Evolutionary conservation across 2,329 filamentous ascomycete species (phyloP).

Genomic region (Ophiocordyceps sinensis): DNA sequence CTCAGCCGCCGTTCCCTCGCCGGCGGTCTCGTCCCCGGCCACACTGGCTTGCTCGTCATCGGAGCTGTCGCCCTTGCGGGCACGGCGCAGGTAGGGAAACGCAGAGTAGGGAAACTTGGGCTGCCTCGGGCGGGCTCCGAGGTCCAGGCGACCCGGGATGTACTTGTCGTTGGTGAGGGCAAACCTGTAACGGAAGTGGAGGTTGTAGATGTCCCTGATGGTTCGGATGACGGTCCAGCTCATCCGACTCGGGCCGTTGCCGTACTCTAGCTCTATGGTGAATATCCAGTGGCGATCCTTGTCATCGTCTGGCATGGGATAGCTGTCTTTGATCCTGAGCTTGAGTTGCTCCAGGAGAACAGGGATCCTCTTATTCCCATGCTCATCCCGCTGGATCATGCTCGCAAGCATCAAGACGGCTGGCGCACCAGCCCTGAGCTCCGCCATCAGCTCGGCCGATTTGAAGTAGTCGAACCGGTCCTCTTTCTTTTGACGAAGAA

Average conservation of each 20-base stretch:
- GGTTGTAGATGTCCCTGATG: slow-evolving; percentile 76
- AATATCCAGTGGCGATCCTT: slow-evolving; percentile 69
- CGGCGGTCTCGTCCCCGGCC: slow-evolving; percentile 29
- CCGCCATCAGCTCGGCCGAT: slow-evolving; percentile 90
- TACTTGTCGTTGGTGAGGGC: slow-evolving; percentile 74
- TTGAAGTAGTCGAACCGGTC: slow-evolving; percentile 89
- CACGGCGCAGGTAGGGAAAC: slow-evolving; percentile 76
- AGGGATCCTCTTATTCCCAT: slow-evolving; percentile 87
- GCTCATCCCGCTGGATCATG: slow-evolving; percentile 95
- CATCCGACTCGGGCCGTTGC: slow-evolving; percentile 90
- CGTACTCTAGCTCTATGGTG: slow-evolving; percentile 87
- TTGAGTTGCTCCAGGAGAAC: slow-evolving; percentile 92
- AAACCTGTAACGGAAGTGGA: slow-evolving; percentile 88
- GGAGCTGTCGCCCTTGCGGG: slow-evolving; percentile 66
- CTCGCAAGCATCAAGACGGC: slow-evolving; percentile 89
- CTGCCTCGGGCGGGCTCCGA: slow-evolving; percentile 59
- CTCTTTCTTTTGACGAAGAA: slow-evolving; percentile 66
- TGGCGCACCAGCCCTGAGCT: slow-evolving; percentile 81
- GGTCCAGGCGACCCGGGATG: slow-evolving; percentile 51
- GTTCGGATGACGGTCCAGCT: slow-evolving; percentile 86
- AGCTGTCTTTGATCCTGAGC: slow-evolving; percentile 69
- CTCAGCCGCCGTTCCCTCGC: slow-evolving; percentile 43
- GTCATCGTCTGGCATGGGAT: slow-evolving; percentile 47
- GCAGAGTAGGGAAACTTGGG: slow-evolving; percentile 81
- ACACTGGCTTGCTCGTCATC: slow-evolving; percentile 44